Evolutionary conservation across 371 early-diverging fungal species (phyloP).

Genomic region (Rhizomucor miehei): DNA sequence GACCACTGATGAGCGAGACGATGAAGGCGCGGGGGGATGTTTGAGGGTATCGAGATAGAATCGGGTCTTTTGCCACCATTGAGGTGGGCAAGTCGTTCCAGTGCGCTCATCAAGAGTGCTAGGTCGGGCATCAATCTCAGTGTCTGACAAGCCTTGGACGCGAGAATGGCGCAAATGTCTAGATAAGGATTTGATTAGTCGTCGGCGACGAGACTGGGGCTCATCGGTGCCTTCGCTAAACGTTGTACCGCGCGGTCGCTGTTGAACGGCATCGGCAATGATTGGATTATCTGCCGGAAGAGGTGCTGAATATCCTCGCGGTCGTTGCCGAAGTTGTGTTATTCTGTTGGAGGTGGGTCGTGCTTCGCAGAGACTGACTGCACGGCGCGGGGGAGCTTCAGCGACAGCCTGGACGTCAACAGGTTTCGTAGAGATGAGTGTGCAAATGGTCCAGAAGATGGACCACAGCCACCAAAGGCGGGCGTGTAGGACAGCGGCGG

Average conservation of each 20-base stretch:
- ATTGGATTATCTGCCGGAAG: neutral
- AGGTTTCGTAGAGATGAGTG: neutral
- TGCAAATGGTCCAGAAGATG: slow-evolving; percentile 14
- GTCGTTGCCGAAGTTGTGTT: neutral
- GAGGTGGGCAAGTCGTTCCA: slow-evolving; percentile 17
- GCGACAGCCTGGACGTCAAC: neutral
- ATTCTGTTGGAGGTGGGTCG: no score
- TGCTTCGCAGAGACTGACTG: no score
- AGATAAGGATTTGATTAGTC: neutral
- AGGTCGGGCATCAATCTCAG: slow-evolving; percentile 5
- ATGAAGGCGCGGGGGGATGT: no score
- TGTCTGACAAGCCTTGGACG: neutral
- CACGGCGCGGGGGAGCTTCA: neutral
- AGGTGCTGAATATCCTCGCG: neutral
- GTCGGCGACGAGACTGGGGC: neutral
- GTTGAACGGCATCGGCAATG: neutral
- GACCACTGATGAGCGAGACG: no score
- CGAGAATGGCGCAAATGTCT: slow-evolving; percentile 2
- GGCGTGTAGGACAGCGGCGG: slow-evolving; percentile 15
- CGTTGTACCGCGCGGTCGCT: neutral
- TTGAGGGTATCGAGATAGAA: slow-evolving; percentile 11
- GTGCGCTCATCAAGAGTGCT: slow-evolving; percentile 11
- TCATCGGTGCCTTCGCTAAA: neutral
- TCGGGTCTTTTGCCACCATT: slow-evolving; percentile 20
- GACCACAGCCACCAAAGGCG: slow-evolving; percentile 19